These are phyloP conservation scores for Gymnopilus dilepis DNA, from an alignment of 768 basidiomycete genomes.

Conservation along the genomic window DNA sequence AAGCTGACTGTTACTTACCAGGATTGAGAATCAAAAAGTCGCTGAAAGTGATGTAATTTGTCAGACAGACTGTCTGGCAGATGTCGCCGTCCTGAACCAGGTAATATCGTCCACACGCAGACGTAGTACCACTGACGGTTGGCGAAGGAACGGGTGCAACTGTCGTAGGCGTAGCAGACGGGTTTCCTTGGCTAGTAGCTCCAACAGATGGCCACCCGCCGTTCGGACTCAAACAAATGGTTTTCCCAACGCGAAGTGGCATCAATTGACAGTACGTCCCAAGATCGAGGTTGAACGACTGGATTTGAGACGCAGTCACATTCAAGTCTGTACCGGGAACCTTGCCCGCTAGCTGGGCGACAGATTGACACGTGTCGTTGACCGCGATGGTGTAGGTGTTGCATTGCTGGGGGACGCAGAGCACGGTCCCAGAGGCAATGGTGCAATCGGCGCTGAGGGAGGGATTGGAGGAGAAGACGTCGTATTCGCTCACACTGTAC, in stretches of 20 bases:
- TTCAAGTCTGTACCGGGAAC: conserved; percentile 5
- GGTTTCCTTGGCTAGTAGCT: conserved; percentile 9
- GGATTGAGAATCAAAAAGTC: conserved; percentile 32
- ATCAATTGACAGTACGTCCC: conserved; percentile 12
- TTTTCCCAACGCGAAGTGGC: conserved; percentile 10
- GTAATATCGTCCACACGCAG: conserved; percentile 28
- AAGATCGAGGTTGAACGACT: conserved; percentile 11
- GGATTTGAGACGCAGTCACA: conserved; percentile 6
- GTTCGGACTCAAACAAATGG: conserved; percentile 9
- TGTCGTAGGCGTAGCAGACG: conserved; percentile 6
- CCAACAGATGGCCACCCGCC: conserved; percentile 12
- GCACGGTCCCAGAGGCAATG: not conserved
- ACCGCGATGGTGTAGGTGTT: conserved; percentile 3
- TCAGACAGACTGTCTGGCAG: conserved; percentile 13
- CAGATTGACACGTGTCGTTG: conserved; percentile 11
- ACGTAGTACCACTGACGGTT: conserved; percentile 28
- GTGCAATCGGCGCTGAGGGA: conserved; percentile 8
- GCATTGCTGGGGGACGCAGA: conserved; percentile 12
- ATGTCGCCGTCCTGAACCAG: conserved; percentile 20
- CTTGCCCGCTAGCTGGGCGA: conserved; percentile 5
- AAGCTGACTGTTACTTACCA: conserved; percentile 1
- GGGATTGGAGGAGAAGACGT: conserved; percentile 11
- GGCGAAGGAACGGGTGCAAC: conserved; percentile 20
- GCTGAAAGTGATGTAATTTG: conserved; percentile 23
- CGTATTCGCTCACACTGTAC: conserved; percentile 11